These are phyloP conservation scores for Venturia pyrina DNA, from an alignment of 2,329 filamentous ascomycete genomes.

Conservation along the genomic window DNA sequence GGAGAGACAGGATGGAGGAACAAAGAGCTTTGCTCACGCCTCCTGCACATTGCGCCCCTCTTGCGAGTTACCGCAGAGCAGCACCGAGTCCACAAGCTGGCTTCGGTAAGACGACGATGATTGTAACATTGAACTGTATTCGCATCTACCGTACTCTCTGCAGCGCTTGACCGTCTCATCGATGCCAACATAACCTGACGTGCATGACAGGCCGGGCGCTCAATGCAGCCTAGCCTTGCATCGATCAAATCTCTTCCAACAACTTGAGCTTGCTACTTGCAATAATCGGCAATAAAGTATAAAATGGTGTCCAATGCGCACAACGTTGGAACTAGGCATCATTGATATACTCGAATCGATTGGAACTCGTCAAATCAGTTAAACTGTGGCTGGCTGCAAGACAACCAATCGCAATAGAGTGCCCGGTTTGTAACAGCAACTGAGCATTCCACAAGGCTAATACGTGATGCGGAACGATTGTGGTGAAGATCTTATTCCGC, in stretches of 20 bases:
- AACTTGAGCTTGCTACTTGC: not conserved
- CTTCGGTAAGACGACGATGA: not conserved
- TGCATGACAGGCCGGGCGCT: not conserved
- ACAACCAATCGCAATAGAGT: not conserved
- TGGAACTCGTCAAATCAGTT: not conserved
- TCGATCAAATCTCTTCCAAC: not conserved
- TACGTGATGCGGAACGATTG: not conserved
- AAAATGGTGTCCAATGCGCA: not conserved
- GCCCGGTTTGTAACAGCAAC: not conserved
- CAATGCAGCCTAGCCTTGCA: not conserved
- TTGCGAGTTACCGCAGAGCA: constrained; percentile 2
- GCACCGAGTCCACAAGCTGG: not conserved
- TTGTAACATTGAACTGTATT: not conserved
- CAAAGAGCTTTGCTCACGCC: not conserved
- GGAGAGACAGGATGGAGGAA: not conserved
- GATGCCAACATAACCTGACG: constrained; percentile 3
- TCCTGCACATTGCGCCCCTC: not conserved
- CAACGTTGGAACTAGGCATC: not conserved
- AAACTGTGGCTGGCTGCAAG: not conserved
- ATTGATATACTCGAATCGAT: not conserved
- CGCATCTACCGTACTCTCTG: constrained; percentile 2
- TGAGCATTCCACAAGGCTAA: not conserved
- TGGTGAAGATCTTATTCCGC: not conserved
- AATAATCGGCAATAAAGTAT: not conserved
- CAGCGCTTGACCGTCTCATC: not conserved